Base-by-base conservation (phyloP, 1,284 basidiomycete species). In the Golubevia sp. region DNA sequence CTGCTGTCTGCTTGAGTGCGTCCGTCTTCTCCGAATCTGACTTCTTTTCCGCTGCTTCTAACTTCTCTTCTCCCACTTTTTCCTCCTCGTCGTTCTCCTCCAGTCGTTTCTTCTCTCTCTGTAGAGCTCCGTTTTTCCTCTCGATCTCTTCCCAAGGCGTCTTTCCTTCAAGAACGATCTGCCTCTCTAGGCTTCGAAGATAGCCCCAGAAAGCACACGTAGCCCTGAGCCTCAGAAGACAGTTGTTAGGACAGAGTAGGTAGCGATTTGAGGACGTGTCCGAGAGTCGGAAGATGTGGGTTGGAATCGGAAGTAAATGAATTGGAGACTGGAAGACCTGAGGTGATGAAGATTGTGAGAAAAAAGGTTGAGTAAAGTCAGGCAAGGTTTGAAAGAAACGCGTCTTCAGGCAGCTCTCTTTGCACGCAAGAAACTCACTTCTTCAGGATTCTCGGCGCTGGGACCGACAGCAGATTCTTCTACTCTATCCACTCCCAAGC, bases 161-260 rank as follows among this genome's bases (percentile, higher is more conserved):
- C 52, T 79, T 81, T 58, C 80, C 80, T 56, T 83, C 80, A 3
- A 83, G 56, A 2, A 83, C 77, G 15, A 83, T 67, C 8, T 74
- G 70, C 3, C 80, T 70, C 60, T 83, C 80, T n/a, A 83, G 60
- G 25, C 71, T 69, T 4, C 80, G 70, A 7, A 83, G 54, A 34
- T 76, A 82, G 50, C 74, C 73, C 80, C 80, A 83, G 55, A 76
- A 80, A 24, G 71, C 75, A 59, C 79, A 83, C 3, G 68, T 76
- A 2, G 74, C 72, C 15, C 79, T 66, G 18, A 83, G 59, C 6
- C 80, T 72, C 27, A 64, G 58, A 21, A 82, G 65, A 59, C 79
- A 81, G 59, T 82, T 71, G 25, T 82, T 73, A 51, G 80, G 71
- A 62, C 80, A 82, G 4, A 83, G 64, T 25, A 83, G 56, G 56